phyloP scores from a whole-genome alignment of 2,329 filamentous ascomycete species.

The Fusarium buxicola region DNA sequence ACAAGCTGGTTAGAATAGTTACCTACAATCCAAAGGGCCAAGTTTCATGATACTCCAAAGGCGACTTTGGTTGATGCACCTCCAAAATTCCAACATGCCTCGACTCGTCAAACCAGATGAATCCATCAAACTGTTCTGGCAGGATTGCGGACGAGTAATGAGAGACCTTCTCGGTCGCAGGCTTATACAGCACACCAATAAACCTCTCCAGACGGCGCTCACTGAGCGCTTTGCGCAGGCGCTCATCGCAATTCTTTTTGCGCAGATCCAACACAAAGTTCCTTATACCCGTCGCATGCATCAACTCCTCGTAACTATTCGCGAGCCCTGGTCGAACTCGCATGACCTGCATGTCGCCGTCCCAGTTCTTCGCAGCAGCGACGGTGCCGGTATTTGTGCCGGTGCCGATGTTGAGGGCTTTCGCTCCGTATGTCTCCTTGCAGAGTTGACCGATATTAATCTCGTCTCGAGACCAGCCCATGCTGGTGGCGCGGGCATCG shows the following conservation, averaged over 20 bases:
- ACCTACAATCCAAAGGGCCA: constrained; percentile 29
- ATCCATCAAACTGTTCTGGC: constrained; percentile 32
- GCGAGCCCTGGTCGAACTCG: constrained; percentile 21
- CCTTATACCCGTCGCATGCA: constrained; percentile 22
- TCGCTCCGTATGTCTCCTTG: constrained; percentile 15
- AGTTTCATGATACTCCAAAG: constrained; percentile 30
- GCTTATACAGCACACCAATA: constrained; percentile 31
- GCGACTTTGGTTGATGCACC: constrained; percentile 26
- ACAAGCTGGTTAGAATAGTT: neutral
- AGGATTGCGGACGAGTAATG: constrained; percentile 30
- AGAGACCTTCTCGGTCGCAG: constrained; percentile 24
- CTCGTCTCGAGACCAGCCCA: constrained; percentile 31
- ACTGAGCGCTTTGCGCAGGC: constrained; percentile 14
- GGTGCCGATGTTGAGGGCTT: constrained; percentile 27
- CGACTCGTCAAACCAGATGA: constrained; percentile 35
- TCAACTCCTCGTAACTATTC: constrained; percentile 30
- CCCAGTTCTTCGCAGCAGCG: constrained; percentile 30
- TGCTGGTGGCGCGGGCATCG: constrained; percentile 30
- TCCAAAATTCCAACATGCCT: constrained; percentile 23
- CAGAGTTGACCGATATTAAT: constrained; percentile 30
- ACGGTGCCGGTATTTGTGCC: constrained; percentile 27
- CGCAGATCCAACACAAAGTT: constrained; percentile 30
- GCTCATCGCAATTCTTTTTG: constrained; percentile 13
- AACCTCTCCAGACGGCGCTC: constrained; percentile 25
- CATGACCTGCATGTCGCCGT: constrained; percentile 28